Evolutionary conservation across 2,329 filamentous ascomycete species (phyloP).

Genomic region (Curvularia sp.): DNA sequence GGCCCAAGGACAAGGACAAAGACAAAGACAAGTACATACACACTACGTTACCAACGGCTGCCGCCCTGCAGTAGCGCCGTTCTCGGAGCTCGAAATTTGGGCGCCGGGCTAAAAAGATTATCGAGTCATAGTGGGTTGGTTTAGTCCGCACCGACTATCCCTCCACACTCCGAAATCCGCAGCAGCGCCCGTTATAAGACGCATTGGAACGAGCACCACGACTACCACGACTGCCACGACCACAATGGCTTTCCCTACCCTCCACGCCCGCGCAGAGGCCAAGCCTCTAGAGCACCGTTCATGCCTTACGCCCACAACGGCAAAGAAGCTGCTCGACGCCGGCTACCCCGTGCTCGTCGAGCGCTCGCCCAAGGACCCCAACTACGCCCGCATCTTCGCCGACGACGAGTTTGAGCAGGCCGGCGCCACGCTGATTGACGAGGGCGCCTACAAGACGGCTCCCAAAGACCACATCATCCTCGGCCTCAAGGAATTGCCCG

Average conservation of each 20-base stretch:
- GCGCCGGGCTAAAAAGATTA: constrained; percentile 31
- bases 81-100: constrained; percentile 27
- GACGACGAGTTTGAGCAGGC: constrained; percentile 51
- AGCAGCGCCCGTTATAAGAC: constrained; percentile 11
- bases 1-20: no score
- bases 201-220: constrained; percentile 18
- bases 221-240: neutral
- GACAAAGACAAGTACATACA: no score
- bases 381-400: constrained; percentile 52
- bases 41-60: neutral
- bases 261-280: constrained; percentile 53
- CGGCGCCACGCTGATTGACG: constrained; percentile 49
- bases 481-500: constrained; percentile 53
- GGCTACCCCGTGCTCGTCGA: constrained; percentile 53
- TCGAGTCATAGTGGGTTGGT: constrained; percentile 36
- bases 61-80: constrained; percentile 8
- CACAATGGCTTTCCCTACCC: constrained; percentile 48
- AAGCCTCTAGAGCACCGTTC: constrained; percentile 53
- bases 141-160: constrained; percentile 12
- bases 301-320: constrained; percentile 50
- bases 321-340: constrained; percentile 51
- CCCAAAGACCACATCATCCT: constrained; percentile 52
- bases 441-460: constrained; percentile 49
- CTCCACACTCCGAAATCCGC: constrained; percentile 30
- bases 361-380: constrained; percentile 49